phyloP scores from a whole-genome alignment of 1,139 yeast genomes.

The Debaryomycetaceae sp. region DNA sequence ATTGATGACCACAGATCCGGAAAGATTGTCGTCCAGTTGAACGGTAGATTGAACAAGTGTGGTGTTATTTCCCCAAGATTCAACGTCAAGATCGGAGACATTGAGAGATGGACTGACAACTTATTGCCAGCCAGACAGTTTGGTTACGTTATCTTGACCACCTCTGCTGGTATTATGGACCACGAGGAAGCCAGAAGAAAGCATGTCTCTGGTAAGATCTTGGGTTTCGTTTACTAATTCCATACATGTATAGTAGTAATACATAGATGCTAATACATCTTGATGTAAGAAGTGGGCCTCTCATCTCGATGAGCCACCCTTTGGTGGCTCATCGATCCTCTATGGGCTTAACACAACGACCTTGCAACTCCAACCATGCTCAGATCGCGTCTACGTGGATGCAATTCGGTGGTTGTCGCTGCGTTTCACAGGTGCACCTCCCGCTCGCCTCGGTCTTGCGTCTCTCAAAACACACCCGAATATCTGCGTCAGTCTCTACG shows the following conservation, averaged over 20 bases:
- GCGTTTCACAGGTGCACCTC: too few relatives aligned
- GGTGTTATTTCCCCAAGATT: slow-evolving; percentile 99
- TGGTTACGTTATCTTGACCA: slow-evolving; percentile 94
- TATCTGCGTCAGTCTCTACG: too few relatives aligned
- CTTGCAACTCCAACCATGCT: too few relatives aligned
- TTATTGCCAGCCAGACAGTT: slow-evolving; percentile 98
- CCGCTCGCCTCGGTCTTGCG: too few relatives aligned
- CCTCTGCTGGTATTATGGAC: slow-evolving; percentile 99
- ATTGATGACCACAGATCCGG: slow-evolving; percentile 99
- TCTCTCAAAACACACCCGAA: too few relatives aligned
- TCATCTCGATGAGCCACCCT: too few relatives aligned
- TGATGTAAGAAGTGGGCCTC: background rate
- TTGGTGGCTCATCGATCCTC: too few relatives aligned
- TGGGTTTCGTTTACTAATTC: slow-evolving; percentile 87
- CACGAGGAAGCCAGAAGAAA: slow-evolving; percentile 99
- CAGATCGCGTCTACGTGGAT: too few relatives aligned
- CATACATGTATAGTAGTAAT: background rate
- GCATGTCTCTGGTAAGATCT: slow-evolving; percentile 97
- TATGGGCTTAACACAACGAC: too few relatives aligned
- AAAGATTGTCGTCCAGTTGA: slow-evolving; percentile 92
- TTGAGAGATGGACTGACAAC: slow-evolving; percentile 98
- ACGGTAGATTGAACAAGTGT: slow-evolving; percentile 98
- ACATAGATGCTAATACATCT: background rate
- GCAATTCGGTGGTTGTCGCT: too few relatives aligned
- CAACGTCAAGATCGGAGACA: slow-evolving; percentile 88